Evolutionary conservation across 2,329 filamentous ascomycete genomes (phyloP), one percentile per base, ranked within the genome.

Genomic region (Xenoacremonium recifei): DNA sequence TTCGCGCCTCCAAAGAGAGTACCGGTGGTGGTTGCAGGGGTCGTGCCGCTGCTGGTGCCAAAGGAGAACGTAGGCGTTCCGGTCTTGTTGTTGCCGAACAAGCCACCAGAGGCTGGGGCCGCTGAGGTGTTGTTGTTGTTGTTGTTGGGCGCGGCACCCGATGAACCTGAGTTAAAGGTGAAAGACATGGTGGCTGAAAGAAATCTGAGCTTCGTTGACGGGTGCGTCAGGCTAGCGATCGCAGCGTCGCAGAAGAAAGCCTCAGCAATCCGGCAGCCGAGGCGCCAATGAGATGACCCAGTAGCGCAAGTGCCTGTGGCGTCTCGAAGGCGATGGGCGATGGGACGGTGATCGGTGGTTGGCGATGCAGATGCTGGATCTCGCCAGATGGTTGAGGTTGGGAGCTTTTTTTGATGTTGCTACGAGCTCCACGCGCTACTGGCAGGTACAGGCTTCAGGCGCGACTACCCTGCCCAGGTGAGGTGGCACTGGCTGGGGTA

Each of bases 41-140:
- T 58, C 42, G 37, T 56, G 23, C 49, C 49, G 30, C 54, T 55
- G 18, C 54, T 21, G 16, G 49, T 54, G 25, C 66, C 66, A 46
- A 77, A 77, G 9, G 67, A 66, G 54, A 76, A 74, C 7, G 50
- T 45, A 18, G 70, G 53, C 18, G 63, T 49, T 30, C 59, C 55
- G 21, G 51, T 49, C n/a, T n/a, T n/a, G 27, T 57, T 57, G 42
- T 49, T 48, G 33, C 70, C 70, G 53, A 77, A 76, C 7, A 75
- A 51, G 16, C 61, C 54, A 12, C 65, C 65, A 5, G 65, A 54
- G 36, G 72, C 65, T 16, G 66, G 68, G 42, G 69, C 66, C 54
- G 66, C 60, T 17, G 57, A 62, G 9, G 61, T 62, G 6, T 61
- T 46, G 42, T 56, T 65, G 6, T 61, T 46, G 42, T 56, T 65